Conservation (phyloP, 2,329 filamentous ascomycete species). For the Ascochyta clinopodiicola region DNA sequence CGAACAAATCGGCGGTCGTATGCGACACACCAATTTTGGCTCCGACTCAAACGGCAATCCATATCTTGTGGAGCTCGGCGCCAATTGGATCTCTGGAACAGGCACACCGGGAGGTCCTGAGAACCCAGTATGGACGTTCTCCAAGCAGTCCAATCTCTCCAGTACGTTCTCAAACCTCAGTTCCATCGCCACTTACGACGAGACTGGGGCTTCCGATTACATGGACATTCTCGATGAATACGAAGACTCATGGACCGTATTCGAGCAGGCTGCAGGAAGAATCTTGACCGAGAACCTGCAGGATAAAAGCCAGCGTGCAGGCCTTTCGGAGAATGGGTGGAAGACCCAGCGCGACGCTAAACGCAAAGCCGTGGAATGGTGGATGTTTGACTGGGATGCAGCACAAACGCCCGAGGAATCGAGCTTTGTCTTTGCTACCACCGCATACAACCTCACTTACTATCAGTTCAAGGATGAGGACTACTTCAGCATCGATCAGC, state of each 20-base stretch:
- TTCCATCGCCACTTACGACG: slow-evolving; percentile 66
- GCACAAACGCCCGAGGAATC: slow-evolving; percentile 64
- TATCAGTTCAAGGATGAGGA: slow-evolving; percentile 68
- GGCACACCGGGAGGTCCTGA: slow-evolving; percentile 49
- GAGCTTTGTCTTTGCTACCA: slow-evolving; percentile 62
- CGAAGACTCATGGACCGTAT: slow-evolving; percentile 54
- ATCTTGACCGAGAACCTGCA: slow-evolving; percentile 67
- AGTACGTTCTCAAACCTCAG: slow-evolving; percentile 66
- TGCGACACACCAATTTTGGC: slow-evolving; percentile 65
- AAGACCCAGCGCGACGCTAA: slow-evolving; percentile 63
- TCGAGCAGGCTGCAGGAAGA: slow-evolving; percentile 62
- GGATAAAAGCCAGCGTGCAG: slow-evolving; percentile 66
- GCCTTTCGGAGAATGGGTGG: slow-evolving; percentile 67
- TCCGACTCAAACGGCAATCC: slow-evolving; percentile 56
- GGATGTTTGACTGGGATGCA: slow-evolving; percentile 64
- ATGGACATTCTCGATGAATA: slow-evolving; percentile 58
- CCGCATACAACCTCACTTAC: slow-evolving; percentile 67
- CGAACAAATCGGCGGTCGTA: slow-evolving; percentile 67
- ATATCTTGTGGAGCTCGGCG: slow-evolving; percentile 65
- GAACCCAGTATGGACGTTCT: slow-evolving; percentile 68
- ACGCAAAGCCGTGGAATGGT: slow-evolving; percentile 69
- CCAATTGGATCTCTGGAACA: slow-evolving; percentile 68
- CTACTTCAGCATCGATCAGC: slow-evolving; percentile 66
- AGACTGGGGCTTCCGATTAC: slow-evolving; percentile 62
- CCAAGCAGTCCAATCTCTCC: slow-evolving; percentile 64